Base-by-base conservation (phyloP, 352 stramenopile genomes). In the Globisporangium echinulatum region DNA sequence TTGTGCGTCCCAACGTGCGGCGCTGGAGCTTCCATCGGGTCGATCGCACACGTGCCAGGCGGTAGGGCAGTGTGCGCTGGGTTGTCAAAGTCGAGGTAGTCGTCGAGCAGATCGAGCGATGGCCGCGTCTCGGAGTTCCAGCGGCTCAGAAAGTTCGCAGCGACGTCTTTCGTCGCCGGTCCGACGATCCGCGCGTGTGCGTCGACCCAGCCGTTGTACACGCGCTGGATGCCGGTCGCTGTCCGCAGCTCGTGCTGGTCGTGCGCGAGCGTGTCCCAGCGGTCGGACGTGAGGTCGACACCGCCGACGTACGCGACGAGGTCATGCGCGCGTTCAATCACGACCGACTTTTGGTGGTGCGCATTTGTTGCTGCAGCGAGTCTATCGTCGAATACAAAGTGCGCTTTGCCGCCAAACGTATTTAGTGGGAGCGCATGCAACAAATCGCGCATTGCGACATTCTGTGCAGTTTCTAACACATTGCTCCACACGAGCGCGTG, bases 401-500 rank as follows among this genome's bases (percentile, higher is more conserved):
- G 49, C 4, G 59, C 70, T 10, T 62, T 62, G 38, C 72, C 75
- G 6, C 68, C 48, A 0, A 50, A 37, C 10, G 61, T 67, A 0
- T 43, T 19, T 6, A 67, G 44, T 39, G 56, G 56, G 49, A 78
- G 42, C 44, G 69, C 52, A 58, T 89, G 86, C 54, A 85, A 65
- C 17, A 70, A 60, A 53, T 86, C 71, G n/a, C 74, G 77, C 49
- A 86, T 70, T 39, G 73, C 64, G 44, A 84, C 61, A 53, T 87
- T 89, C 56, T 85, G 75, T 0, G 69, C 62, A 0, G 68, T 66
- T 25, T 90, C 76, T 8, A 81, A 71, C 17, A 86, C 50, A 49
- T 90, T 92, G 43, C 70, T 73, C 80, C 80, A 90, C 11, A 81
- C 69, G 43, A 90, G 70, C 56, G 80, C 70, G 47, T 79, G 71